Evolutionary conservation across 2,329 filamentous ascomycete genomes (phyloP), one percentile per base, ranked within the genome.

Genomic region (Colletotrichum melonis): DNA sequence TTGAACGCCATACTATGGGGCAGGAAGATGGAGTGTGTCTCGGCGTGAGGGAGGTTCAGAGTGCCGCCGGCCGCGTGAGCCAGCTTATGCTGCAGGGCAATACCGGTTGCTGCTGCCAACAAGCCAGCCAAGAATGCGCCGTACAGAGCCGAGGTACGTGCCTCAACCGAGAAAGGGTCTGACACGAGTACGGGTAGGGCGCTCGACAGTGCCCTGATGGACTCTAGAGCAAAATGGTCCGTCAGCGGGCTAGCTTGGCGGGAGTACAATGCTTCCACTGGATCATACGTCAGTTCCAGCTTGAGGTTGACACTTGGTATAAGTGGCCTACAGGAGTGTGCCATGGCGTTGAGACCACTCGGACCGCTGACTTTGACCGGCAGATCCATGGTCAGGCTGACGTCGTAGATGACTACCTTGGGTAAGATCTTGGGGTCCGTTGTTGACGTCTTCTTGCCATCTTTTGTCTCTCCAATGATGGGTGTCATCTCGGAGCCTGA

Each of bases 401-500:
- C 70, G 5, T 74, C 73, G 70, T 74, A 74, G 5, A 74, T 74
- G 49, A 74, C 73, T 0, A 73, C 70, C 56, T 65, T 74, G 59
- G 73, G 73, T 12, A 74, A 49, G 14, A 74, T 73, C 56, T 55
- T 64, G 49, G 70, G 70, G 26, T 74, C 73, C 14, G 57, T 63
- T 8, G 60, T 70, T 24, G 73, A 69, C 42, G 64, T 74, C 70
- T 74, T 74, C 70, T 70, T 74, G 24, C 73, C 73, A 26, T 74
- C 65, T 22, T 73, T 74, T 32, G 69, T 73, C 62, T 73, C 73
- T 5, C 73, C 73, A 52, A 74, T 35, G 42, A 74, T 70, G n/a
- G 88, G 87, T 3, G 88, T 90, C 86, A 91, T 89, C 76, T 92
- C 91, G 72, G 86, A 89, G 14, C 88, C 89, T 46, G 88, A 88